These are phyloP conservation scores for Uronychia setigera DNA, from an alignment of 73 alveolate genomes.

Conservation along the genomic window DNA sequence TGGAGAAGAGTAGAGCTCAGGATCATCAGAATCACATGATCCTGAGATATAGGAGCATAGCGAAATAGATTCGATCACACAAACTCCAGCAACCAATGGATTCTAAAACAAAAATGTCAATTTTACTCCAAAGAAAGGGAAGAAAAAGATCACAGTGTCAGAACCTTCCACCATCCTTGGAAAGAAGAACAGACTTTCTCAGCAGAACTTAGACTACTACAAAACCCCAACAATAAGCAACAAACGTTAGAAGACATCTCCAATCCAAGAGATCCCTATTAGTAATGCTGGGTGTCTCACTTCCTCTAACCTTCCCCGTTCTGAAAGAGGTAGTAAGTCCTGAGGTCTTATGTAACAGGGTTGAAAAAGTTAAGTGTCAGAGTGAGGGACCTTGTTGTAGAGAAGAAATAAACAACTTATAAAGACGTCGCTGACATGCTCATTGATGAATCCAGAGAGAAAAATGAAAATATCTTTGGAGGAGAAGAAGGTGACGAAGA, in stretches of 20 bases:
- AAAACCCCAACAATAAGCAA: background rate
- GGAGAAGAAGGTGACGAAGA: conserved; percentile 2
- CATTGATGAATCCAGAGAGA: conserved; percentile 43
- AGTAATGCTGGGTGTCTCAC: background rate
- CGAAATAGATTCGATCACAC: background rate
- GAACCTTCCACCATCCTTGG: background rate
- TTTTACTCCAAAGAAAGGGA: background rate
- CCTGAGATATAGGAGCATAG: background rate
- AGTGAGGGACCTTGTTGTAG: conserved; percentile 73
- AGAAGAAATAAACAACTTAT: conserved; percentile 63
- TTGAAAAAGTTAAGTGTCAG: conserved; percentile 70
- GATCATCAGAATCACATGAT: background rate
- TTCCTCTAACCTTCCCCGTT: background rate
- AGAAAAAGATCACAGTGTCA: background rate
- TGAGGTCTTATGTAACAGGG: conserved; percentile 36
- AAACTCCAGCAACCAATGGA: background rate
- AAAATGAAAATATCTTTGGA: conserved; percentile 31
- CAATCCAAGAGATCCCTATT: background rate
- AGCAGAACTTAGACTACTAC: background rate
- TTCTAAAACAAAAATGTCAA: too few relatives aligned
- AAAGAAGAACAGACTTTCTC: background rate
- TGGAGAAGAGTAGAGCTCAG: background rate
- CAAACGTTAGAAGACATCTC: background rate
- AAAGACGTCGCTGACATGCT: conserved; percentile 84
- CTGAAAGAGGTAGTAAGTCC: background rate